These are phyloP conservation scores for Raffaelea ambrosiae DNA, from an alignment of 2,329 filamentous ascomycete genomes.

Conservation along the genomic window DNA sequence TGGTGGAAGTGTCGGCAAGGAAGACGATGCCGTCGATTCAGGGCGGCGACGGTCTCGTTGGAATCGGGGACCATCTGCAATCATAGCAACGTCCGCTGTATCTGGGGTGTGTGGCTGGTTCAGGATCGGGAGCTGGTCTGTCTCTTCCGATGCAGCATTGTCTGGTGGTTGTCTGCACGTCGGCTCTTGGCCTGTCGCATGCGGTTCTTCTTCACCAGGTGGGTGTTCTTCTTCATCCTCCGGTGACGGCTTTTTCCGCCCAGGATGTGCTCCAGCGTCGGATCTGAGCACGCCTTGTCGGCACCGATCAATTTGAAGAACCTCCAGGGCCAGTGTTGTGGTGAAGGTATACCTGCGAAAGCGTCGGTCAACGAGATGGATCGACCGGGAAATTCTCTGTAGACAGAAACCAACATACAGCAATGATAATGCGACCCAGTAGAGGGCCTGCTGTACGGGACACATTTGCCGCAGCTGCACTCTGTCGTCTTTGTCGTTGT, in stretches of 20 bases:
- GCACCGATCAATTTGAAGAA: neutral
- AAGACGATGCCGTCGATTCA: neutral
- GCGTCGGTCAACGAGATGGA: neutral
- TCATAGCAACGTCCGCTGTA: conserved; percentile 15
- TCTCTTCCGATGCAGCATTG: no score
- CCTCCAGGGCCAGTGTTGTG: neutral
- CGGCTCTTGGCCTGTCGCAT: no score
- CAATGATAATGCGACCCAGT: neutral
- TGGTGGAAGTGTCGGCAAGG: neutral
- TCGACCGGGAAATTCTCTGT: neutral
- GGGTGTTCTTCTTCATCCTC: no score
- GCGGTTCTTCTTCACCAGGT: no score
- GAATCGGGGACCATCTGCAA: conserved; percentile 21
- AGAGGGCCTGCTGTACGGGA: neutral
- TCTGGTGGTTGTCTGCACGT: no score
- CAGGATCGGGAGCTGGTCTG: no score
- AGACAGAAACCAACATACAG: neutral
- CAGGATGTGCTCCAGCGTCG: no score
- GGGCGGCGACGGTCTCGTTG: neutral
- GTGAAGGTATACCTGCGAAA: conserved; percentile 1
- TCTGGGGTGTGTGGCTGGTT: neutral
- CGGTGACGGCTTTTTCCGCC: no score
- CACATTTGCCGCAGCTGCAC: no score
- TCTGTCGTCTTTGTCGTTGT: neutral
- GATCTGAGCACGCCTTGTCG: no score